A percentile compares a stretch with the other conserved stretches of the same genome.
Conservation (phyloP, 495 filamentous ascomycete species). For the Clohesyomyces aquaticus region DNA sequence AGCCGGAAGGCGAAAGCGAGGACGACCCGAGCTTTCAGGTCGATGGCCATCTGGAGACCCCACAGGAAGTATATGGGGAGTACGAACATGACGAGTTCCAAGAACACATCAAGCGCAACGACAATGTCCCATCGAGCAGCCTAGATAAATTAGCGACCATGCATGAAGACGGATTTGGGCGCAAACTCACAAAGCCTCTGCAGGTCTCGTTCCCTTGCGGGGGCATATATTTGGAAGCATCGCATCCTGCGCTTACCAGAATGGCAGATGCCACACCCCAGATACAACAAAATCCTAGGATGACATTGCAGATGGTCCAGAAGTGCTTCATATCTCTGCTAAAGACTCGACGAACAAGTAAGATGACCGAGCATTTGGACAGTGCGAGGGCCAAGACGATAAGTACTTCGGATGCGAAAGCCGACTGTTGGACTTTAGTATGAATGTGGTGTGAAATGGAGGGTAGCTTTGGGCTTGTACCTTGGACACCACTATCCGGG, state of each 20-base stretch:
- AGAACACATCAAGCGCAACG: conserved; percentile 26
- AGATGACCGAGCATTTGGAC: conserved; percentile 40
- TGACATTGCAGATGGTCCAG: conserved; percentile 33
- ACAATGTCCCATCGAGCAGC: conserved; percentile 30
- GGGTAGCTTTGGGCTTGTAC: background rate
- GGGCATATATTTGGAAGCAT: conserved; percentile 6
- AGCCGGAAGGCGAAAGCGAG: conserved; percentile 32
- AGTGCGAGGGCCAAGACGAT: conserved; percentile 32
- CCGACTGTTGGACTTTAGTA: conserved; percentile 10
- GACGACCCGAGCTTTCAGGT: conserved; percentile 28
- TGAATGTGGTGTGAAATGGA: too few relatives aligned
- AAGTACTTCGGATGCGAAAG: conserved; percentile 21
- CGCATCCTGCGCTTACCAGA: conserved; percentile 21
- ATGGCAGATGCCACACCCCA: conserved; percentile 30
- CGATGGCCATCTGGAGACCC: conserved; percentile 31
- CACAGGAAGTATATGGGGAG: conserved; percentile 29
- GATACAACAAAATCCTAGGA: conserved; percentile 23
- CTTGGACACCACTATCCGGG: background rate
- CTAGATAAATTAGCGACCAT: background rate
- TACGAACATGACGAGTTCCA: conserved; percentile 26
- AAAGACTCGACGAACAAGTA: conserved; percentile 42
- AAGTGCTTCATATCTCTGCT: conserved; percentile 15
- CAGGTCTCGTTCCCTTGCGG: conserved; percentile 19
- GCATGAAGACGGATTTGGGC: too few relatives aligned
- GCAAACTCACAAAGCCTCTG: conserved; percentile 29